Evolutionary conservation across 2,329 filamentous ascomycete genomes (phyloP), one percentile per base, ranked within the genome.

Genomic region (Arthrocladium fulminans): DNA sequence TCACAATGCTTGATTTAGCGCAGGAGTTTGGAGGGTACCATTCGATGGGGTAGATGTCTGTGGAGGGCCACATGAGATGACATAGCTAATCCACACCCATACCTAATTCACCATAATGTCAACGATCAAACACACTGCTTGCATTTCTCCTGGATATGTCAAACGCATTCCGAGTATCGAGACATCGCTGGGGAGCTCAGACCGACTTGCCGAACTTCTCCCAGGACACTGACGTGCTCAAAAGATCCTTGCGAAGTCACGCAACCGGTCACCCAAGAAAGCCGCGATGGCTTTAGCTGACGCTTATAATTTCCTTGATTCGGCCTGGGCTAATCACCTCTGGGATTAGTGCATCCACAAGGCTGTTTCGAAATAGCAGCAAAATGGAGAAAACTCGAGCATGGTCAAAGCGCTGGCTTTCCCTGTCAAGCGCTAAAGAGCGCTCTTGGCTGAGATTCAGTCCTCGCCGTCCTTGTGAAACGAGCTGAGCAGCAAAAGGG

Each of bases 311-410:
- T 20, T 9, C 7, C 37, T n/a, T 22, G 9, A 40, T 23, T 4
- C 17, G 19, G 8, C 17, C 19, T 40, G 29, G 8, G n/a, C 8
- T 8, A 9, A n/a, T 30, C 29, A n/a, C n/a, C n/a, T n/a, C n/a
- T n/a, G n/a, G n/a, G n/a, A n/a, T 12, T 17, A 27, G 39, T 27
- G 39, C 22, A 13, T 13, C 13, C 27, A 10, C 24, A 44, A 44
- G 41, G 24, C 41, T 44, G 41, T 32, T 27, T 44, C 41, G 24
- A 44, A 44, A 29, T 44, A 44, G 24, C n/a, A 20, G 15, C 10
- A 30, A 13, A 3, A 13, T 19, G n/a, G 23, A 22, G 22, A n/a
- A n/a, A n/a, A 24, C 17, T 8, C 23, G 20, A 29, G 8, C 15
- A 42, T 4, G 9, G 17, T 41, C 39, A 41, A 25, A 41, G 2